Evolutionary conservation across 202 grass and related monocot species (phyloP).

Genomic region (Zoysia matrella): DNA sequence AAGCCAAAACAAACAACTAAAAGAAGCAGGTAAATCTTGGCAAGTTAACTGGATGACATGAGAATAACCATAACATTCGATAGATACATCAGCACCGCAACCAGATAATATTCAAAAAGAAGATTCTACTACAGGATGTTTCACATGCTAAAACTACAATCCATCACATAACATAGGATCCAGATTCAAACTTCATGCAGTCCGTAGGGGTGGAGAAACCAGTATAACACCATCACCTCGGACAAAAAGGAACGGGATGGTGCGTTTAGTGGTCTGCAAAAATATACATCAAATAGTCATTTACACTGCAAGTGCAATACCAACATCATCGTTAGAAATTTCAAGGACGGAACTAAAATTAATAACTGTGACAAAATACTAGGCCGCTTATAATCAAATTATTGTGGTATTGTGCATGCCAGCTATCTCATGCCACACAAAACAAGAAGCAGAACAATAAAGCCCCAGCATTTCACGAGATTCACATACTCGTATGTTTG

Average conservation of each 20-base stretch:
- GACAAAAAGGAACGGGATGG: constrained; percentile 95
- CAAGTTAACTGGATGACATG: background rate
- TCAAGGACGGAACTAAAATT: background rate
- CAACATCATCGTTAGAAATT: constrained; percentile 22
- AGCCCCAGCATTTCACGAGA: background rate
- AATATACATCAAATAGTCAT: constrained; percentile 27
- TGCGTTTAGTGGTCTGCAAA: constrained; percentile 75
- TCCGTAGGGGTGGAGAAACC: constrained; percentile 93
- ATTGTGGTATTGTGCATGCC: background rate
- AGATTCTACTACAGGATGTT: background rate
- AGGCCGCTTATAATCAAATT: background rate
- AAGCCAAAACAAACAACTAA: background rate
- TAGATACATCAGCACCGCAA: background rate
- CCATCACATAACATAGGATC: constrained; percentile 26
- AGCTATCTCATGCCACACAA: background rate
- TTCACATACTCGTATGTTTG: background rate
- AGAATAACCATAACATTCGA: background rate
- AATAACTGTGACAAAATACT: background rate
- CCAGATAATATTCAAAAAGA: background rate
- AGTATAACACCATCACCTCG: constrained; percentile 97
- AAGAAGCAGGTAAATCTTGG: background rate
- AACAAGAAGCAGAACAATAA: background rate
- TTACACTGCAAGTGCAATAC: background rate
- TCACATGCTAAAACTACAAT: constrained; percentile 39
- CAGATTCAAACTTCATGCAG: constrained; percentile 52